These are phyloP conservation scores for Teunomyces gatunensis DNA, from an alignment of 805 yeast species.

Conservation along the genomic window DNA sequence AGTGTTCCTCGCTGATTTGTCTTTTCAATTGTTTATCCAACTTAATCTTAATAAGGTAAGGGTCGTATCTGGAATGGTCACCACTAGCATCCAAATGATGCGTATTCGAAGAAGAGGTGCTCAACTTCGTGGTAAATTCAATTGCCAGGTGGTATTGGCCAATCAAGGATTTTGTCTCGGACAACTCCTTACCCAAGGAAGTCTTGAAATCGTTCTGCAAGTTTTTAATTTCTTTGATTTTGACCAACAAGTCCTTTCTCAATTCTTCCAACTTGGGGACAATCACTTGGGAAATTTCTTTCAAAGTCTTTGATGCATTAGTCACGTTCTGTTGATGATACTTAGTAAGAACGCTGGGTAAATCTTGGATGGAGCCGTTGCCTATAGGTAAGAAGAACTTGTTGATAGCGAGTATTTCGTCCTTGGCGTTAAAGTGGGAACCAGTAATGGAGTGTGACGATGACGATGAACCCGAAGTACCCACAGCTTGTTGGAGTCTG, in stretches of 20 bases:
- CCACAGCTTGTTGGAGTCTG: slow-evolving; percentile 72
- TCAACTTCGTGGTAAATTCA: slow-evolving; percentile 55
- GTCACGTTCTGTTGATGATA: slow-evolving; percentile 43
- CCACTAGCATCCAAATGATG: slow-evolving; percentile 26
- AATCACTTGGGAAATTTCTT: slow-evolving; percentile 46
- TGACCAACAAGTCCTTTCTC: slow-evolving; percentile 70
- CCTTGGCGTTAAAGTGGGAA: slow-evolving; percentile 17
- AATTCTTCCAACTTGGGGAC: slow-evolving; percentile 57
- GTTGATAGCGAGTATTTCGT: slow-evolving; percentile 33
- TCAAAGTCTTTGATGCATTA: slow-evolving; percentile 41
- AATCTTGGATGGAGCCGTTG: slow-evolving; percentile 75
- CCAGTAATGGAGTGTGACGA: slow-evolving; percentile 7
- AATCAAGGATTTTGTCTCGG: slow-evolving; percentile 39
- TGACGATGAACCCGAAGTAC: slow-evolving; percentile 8
- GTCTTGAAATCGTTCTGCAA: slow-evolving; percentile 83
- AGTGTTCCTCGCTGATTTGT: slow-evolving; percentile 81
- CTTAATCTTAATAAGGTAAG: slow-evolving; percentile 67
- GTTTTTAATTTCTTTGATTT: slow-evolving; percentile 83
- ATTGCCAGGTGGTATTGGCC: slow-evolving; percentile 56
- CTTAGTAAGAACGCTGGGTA: slow-evolving; percentile 65
- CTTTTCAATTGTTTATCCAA: slow-evolving; percentile 75
- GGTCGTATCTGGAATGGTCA: slow-evolving; percentile 62
- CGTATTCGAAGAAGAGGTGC: slow-evolving; percentile 8
- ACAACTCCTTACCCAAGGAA: slow-evolving; percentile 59
- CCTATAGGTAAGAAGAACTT: slow-evolving; percentile 75